A percentile compares a stretch with the other conserved stretches of the same genome.
These are phyloP conservation scores for Fusarium lateritium DNA, from an alignment of 2,329 filamentous ascomycete species.

Conservation along the genomic window DNA sequence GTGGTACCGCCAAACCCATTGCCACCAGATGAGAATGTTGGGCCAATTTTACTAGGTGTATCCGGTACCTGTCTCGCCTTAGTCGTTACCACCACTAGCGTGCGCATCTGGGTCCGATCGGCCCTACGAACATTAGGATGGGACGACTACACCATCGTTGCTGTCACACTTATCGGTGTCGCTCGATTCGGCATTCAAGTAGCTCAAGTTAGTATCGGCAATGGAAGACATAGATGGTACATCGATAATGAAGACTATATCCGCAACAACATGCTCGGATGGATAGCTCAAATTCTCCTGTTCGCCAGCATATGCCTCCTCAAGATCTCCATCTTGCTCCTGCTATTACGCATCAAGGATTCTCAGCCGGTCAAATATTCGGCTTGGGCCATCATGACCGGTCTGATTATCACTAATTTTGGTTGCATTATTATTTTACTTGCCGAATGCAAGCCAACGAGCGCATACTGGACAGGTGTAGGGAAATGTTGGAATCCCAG, in stretches of 20 bases:
- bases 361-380: slow-evolving; percentile 50
- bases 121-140: slow-evolving; percentile 51
- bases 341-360: slow-evolving; percentile 60
- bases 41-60: slow-evolving; percentile 51
- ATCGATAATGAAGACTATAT: slow-evolving; percentile 52
- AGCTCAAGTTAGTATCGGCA: slow-evolving; percentile 53
- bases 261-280: slow-evolving; percentile 56
- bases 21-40: slow-evolving; percentile 55
- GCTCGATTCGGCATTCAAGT: slow-evolving; percentile 54
- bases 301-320: slow-evolving; percentile 58
- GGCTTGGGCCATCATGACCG: slow-evolving; percentile 53
- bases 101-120: slow-evolving; percentile 53
- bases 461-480: slow-evolving; percentile 51
- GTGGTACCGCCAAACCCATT: slow-evolving; percentile 48
- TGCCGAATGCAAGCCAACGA: slow-evolving; percentile 52
- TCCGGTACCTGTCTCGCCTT: slow-evolving; percentile 53
- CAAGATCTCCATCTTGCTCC: slow-evolving; percentile 59
- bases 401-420: slow-evolving; percentile 52
- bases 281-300: slow-evolving; percentile 58
- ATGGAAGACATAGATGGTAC: slow-evolving; percentile 57
- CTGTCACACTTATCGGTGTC: slow-evolving; percentile 51
- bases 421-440: slow-evolving; percentile 53
- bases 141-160: slow-evolving; percentile 58
- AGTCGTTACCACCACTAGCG: slow-evolving; percentile 51
- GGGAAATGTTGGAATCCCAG: slow-evolving; percentile 52